A percentile compares a stretch with the other conserved stretches of the same genome.
These are phyloP conservation scores for Acanthamoeba royreba DNA, from an alignment of 208 protist species.

Conservation along the genomic window DNA sequence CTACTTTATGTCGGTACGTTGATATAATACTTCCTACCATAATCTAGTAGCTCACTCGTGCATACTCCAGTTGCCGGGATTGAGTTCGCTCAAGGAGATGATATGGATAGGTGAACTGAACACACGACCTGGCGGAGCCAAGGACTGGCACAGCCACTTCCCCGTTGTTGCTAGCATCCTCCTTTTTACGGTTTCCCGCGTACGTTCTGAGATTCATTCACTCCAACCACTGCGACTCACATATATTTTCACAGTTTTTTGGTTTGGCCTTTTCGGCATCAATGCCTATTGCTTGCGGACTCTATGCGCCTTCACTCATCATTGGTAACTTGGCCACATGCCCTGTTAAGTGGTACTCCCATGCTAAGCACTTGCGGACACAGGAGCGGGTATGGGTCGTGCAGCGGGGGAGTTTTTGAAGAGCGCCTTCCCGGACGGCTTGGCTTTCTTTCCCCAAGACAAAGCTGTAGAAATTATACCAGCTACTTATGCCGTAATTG, in stretches of 20 bases:
- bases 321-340: not conserved
- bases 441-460: not conserved
- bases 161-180: not conserved
- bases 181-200: not conserved
- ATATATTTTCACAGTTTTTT: not conserved
- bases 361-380: not conserved
- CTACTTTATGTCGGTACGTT: slow-evolving; percentile 7
- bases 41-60: not conserved
- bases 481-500: slow-evolving; percentile 14
- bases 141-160: not conserved
- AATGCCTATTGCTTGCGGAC: slow-evolving; percentile 28
- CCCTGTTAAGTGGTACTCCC: too few relatives aligned
- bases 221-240: not conserved
- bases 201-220: not conserved
- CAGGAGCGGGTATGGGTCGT: not conserved
- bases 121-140: not conserved
- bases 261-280: not conserved
- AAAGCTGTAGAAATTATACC: not conserved
- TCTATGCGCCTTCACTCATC: slow-evolving; percentile 26
- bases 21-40: too few relatives aligned
- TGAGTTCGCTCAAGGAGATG: not conserved
- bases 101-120: not conserved
- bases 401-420: not conserved
- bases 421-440: not conserved
- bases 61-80: not conserved